Conservation (phyloP, 192 early-diverging fungal genomes). For the Coemansia biformis region DNA sequence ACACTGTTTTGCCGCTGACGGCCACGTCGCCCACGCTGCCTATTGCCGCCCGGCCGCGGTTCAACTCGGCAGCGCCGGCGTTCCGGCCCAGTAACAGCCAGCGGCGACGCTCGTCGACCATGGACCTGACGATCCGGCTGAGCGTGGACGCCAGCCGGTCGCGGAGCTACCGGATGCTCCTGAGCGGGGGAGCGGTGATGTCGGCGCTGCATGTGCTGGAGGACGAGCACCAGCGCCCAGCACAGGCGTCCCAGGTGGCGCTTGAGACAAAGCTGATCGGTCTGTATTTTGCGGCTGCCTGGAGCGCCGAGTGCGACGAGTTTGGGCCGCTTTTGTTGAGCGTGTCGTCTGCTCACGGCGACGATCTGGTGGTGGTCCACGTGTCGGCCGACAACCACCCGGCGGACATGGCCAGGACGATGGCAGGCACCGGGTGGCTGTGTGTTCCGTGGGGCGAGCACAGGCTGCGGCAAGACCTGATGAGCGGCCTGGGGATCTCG, state of each 20-base stretch:
- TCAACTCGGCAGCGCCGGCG: slow-evolving; percentile 32
- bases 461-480: slow-evolving; percentile 28
- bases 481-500: slow-evolving; percentile 29
- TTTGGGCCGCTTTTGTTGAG: slow-evolving; percentile 32
- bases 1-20: slow-evolving; percentile 1
- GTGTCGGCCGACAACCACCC: slow-evolving; percentile 44
- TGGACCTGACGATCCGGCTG: slow-evolving; percentile 41
- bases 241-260: slow-evolving; percentile 19
- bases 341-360: slow-evolving; percentile 23
- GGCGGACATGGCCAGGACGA: slow-evolving; percentile 40
- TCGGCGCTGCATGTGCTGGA: slow-evolving; percentile 35
- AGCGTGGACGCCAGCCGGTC: slow-evolving; percentile 47
- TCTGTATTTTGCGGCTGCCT: slow-evolving; percentile 46
- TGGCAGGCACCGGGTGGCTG: slow-evolving; percentile 40
- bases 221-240: slow-evolving; percentile 38
- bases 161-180: slow-evolving; percentile 38
- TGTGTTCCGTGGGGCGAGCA: slow-evolving; percentile 43
- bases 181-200: slow-evolving; percentile 33
- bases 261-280: slow-evolving; percentile 27
- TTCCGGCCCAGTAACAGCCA: slow-evolving; percentile 4
- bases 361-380: slow-evolving; percentile 35
- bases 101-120: slow-evolving; percentile 2
- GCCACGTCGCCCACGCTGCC: slow-evolving; percentile 34
- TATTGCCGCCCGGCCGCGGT: slow-evolving; percentile 29
- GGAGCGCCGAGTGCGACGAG: slow-evolving; percentile 50